Evolutionary conservation across 208 protist genomes (phyloP), one percentile per base, ranked within the genome.

Genomic region (Pavlovales sp.): DNA sequence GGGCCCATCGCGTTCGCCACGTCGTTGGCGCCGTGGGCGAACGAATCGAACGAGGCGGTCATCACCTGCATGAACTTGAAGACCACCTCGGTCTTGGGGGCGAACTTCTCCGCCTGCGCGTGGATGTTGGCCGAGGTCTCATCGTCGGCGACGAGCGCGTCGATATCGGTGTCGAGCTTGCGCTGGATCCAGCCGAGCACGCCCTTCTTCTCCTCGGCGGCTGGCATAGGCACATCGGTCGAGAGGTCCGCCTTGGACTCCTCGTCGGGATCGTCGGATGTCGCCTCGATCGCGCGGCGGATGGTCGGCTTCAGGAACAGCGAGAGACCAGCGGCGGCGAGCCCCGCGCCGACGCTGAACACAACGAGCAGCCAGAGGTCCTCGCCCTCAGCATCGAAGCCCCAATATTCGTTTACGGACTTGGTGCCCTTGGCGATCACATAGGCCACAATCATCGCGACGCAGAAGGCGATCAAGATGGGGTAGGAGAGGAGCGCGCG

Each of bases 11-110:
- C 89, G 84, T 93, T 93, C 75, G 90, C 79, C 8, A 93, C 91
- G 80, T 93, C 92, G 76, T 93, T 93, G 79, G 89, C 79, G 26
- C 92, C 92, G 89, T 93, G 92, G 1, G 92, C 91, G 42, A 93
- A 92, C 0, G 92, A 67, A 2, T 85, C 87, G 41, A 87, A 37
- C 18, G 30, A 20, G 2, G 90, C 85, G n/a, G 79, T 88, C 26
- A 91, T 36, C 18, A 93, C 44, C 39, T 88, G 90, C 75, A 92
- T 40, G 80, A 78, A 90, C 39, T 34, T 32, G 75, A 91, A 92
- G 34, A 81, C 44, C 37, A 67, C 20, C 79, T 91, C 90, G 32
- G 87, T 81, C 39, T 44, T 42, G 46, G 37, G 88, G 44, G 37
- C 88, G 57, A 71, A 71, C 57, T 71, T 71, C 57, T 71, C 57